Evolutionary conservation across 176 grass and related monocot species (phyloP).

Genomic region (Poa annua): DNA sequence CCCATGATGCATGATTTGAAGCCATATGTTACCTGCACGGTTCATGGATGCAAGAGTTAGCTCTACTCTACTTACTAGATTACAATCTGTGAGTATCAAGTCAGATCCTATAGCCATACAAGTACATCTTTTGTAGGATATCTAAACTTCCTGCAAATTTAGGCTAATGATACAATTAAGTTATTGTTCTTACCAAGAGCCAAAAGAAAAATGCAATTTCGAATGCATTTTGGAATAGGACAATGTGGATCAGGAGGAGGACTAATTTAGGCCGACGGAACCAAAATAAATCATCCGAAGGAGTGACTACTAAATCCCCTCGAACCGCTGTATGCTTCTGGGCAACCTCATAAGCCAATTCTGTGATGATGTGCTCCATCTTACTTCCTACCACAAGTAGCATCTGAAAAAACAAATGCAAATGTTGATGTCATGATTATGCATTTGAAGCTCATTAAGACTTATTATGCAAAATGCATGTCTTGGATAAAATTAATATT

Average conservation of each 20-base stretch:
- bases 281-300: slow-evolving; percentile 83
- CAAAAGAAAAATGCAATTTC: slow-evolving; percentile 89
- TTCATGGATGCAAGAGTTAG: neutral
- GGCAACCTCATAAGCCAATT: slow-evolving; percentile 74
- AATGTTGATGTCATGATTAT: neutral
- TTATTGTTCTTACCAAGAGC: slow-evolving; percentile 59
- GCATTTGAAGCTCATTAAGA: neutral
- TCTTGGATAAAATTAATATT: neutral
- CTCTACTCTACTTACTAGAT: neutral
- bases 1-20: slow-evolving; percentile 74
- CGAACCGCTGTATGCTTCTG: slow-evolving; percentile 54
- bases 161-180: too few relatives aligned
- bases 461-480: neutral
- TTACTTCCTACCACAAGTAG: slow-evolving; percentile 72
- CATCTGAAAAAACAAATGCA: slow-evolving; percentile 36
- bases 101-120: neutral
- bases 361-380: slow-evolving; percentile 85
- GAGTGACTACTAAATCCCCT: slow-evolving; percentile 67
- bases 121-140: neutral
- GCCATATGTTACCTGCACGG: slow-evolving; percentile 51
- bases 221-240: slow-evolving; percentile 84
- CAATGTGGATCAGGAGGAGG: slow-evolving; percentile 75
- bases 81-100: neutral
- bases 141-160: neutral
- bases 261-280: slow-evolving; percentile 70